Evolutionary conservation across 2,329 filamentous ascomycete genomes (phyloP).

Genomic region (Sporothrix globosa): DNA sequence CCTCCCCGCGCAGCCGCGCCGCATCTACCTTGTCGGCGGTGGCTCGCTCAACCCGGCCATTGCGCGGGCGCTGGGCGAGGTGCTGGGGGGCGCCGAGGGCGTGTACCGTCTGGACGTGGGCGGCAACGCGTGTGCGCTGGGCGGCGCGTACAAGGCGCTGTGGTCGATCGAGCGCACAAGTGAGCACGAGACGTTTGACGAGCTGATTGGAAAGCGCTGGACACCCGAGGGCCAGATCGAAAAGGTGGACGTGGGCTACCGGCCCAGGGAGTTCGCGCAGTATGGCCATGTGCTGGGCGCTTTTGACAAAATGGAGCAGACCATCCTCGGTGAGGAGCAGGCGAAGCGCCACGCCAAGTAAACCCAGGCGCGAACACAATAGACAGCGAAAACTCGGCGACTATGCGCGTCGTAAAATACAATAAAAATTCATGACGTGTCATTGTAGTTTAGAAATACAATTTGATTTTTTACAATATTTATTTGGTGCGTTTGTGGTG

Average conservation of each 20-base stretch:
- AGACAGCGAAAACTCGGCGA: neutral
- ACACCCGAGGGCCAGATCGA: conserved; percentile 80
- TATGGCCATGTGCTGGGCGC: conserved; percentile 78
- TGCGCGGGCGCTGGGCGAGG: conserved; percentile 79
- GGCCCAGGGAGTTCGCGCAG: conserved; percentile 69
- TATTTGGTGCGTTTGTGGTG: neutral
- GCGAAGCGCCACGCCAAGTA: conserved; percentile 35
- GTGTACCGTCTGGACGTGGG: conserved; percentile 94
- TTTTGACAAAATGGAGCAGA: conserved; percentile 75
- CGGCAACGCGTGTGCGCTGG: conserved; percentile 90
- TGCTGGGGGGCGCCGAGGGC: conserved; percentile 85
- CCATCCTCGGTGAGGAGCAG: conserved; percentile 57
- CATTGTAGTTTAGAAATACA: neutral
- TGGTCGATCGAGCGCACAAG: conserved; percentile 78
- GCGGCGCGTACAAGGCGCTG: conserved; percentile 92
- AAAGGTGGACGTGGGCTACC: conserved; percentile 81
- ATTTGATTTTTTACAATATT: neutral
- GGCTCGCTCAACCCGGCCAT: conserved; percentile 90
- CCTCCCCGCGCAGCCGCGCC: conserved; percentile 80
- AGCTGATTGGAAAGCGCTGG: conserved; percentile 83
- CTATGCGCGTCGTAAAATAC: neutral
- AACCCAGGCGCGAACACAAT: neutral
- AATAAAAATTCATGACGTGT: neutral
- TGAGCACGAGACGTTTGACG: conserved; percentile 77
- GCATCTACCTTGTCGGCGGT: conserved; percentile 93